Evolutionary conservation across 108 stramenopile species (phyloP).

Genomic region (Cyclotella sp.): DNA sequence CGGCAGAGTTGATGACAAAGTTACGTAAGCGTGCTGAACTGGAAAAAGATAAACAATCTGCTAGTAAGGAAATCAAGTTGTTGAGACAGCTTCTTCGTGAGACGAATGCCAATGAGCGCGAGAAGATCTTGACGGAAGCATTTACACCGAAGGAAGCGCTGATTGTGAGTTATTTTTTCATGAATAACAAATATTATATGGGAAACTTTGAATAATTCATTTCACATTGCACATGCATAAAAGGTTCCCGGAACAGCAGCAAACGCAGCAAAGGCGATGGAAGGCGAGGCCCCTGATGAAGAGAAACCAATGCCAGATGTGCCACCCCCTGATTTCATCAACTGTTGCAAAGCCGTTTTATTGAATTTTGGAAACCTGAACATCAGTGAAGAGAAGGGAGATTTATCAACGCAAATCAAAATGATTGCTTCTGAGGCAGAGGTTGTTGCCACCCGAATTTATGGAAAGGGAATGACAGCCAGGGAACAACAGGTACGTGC

Average conservation of each 20-base stretch:
- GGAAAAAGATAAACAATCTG: constrained; percentile 85
- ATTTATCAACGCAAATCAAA: constrained; percentile 79
- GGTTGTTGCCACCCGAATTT: constrained; percentile 88
- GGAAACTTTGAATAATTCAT: background rate
- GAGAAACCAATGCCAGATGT: constrained; percentile 89
- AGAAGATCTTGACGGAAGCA: constrained; percentile 79
- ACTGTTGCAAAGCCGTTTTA: constrained; percentile 88
- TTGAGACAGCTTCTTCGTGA: constrained; percentile 80
- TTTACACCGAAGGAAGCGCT: constrained; percentile 85
- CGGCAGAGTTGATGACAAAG: constrained; percentile 79
- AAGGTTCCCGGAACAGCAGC: constrained; percentile 85
- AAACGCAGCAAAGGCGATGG: constrained; percentile 82
- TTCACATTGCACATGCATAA: background rate
- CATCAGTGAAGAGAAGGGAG: constrained; percentile 80
- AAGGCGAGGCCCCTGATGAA: constrained; percentile 82
- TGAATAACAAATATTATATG: background rate
- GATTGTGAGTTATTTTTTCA: constrained; percentile 55
- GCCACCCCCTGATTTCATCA: constrained; percentile 90
- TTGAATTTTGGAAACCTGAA: constrained; percentile 88
- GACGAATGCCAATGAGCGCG: constrained; percentile 62
- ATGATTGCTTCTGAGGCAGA: constrained; percentile 86
- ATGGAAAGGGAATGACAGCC: constrained; percentile 86
- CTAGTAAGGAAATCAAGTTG: constrained; percentile 81
- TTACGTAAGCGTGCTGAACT: constrained; percentile 69
- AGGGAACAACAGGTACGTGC: constrained; percentile 81